Evolutionary conservation across 371 early-diverging fungal genomes (phyloP), one percentile per base, ranked within the genome.

Genomic region (Lichtheimia ramosa): DNA sequence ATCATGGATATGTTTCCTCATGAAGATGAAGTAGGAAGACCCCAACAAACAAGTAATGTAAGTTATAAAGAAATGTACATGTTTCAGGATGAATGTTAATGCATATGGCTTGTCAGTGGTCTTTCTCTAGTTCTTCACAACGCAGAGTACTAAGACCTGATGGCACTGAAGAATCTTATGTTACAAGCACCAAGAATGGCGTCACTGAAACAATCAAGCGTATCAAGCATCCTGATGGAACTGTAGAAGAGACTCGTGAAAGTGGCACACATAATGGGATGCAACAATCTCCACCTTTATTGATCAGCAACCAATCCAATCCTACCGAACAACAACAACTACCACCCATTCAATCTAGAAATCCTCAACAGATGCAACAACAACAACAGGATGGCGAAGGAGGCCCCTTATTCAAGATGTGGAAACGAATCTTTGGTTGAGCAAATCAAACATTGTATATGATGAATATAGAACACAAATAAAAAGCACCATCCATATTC

Each of bases 141-240:
- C 62, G 69, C 21, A 64, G 71, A 14, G 43, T 65, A 5, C 48
- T 66, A 41, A 50, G 60, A 7, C 64, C 75, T 1, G 75, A 78
- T 56, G 79, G 79, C 1, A 69, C 73, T 3, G 68, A 75, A 54
- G 68, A 73, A 60, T 70, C 75, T 0, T 56, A 59, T 5, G 64
- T 55, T 2, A 73, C 73, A 0, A 64, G 61, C 4, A 69, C 69
- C 14, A 43, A 51, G 5, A 74, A 78, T 23, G 79, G 75, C 20
- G 53, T 67, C 0, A 78, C 73, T 12, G 75, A 78, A 55, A 78
- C 73, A 0, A 61, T 69, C 1, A 69, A 56, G 54, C 61, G 64
- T 7, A 58, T 73, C 21, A 61, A 50, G 5, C 62, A 71, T 55
- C 66, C 79, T 1, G 73, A 78, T 60, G 79, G 79, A 1, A 66